phyloP scores from a whole-genome alignment of 768 basidiomycete genomes.

The Termitomyces sp. region DNA sequence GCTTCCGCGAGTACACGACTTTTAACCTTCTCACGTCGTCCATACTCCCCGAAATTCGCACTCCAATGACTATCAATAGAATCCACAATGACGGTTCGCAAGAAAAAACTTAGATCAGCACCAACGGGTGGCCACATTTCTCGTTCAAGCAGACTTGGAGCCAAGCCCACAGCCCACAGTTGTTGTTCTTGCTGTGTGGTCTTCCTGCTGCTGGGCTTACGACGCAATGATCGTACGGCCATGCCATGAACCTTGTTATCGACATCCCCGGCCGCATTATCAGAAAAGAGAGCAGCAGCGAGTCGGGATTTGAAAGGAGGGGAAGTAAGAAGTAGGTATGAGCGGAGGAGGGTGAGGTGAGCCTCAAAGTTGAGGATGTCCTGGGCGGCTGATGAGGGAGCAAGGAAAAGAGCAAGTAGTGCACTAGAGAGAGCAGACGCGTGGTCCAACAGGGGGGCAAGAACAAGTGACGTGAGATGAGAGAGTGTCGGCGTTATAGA shows the following conservation, averaged over 20 bases:
- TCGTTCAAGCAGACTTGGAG: slow-evolving; percentile 64
- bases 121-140: slow-evolving; percentile 87
- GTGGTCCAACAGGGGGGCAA: slow-evolving; percentile 56
- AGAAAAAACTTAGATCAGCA: slow-evolving; percentile 75
- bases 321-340: slow-evolving; percentile 70
- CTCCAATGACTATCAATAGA: slow-evolving; percentile 42
- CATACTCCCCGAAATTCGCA: slow-evolving; percentile 18
- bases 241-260: slow-evolving; percentile 29
- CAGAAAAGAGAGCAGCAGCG: slow-evolving; percentile 70
- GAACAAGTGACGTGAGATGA: slow-evolving; percentile 57
- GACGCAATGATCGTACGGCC: slow-evolving; percentile 29
- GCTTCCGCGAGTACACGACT: slow-evolving; percentile 49
- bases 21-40: slow-evolving; percentile 4
- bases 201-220: slow-evolving; percentile 18
- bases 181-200: slow-evolving; percentile 34
- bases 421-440: slow-evolving; percentile 61
- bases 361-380: slow-evolving; percentile 64
- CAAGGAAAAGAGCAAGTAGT: slow-evolving; percentile 63
- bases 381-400: slow-evolving; percentile 27
- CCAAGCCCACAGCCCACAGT: slow-evolving; percentile 68
- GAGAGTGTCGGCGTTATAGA: slow-evolving; percentile 58
- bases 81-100: slow-evolving; percentile 83
- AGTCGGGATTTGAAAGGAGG: slow-evolving; percentile 72
- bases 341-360: slow-evolving; percentile 65
- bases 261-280: slow-evolving; percentile 48